phyloP scores from a whole-genome alignment of 116 monocot species.

The Thalassia testudinum region DNA sequence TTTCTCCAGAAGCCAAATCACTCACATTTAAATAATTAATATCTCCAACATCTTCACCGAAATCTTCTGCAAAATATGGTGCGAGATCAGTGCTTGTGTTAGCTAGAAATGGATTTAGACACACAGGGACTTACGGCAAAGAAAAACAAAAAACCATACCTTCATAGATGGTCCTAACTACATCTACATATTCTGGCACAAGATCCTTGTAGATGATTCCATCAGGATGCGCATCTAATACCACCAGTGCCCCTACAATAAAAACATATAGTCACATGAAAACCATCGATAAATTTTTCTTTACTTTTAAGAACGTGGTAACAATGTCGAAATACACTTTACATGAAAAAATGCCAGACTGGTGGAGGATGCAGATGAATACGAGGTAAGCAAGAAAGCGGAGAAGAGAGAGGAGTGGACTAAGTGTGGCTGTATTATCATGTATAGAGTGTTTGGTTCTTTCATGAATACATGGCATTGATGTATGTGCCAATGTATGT shows the following conservation, averaged over 20 bases:
- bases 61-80: slow-evolving; percentile 43
- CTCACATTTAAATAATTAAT: slow-evolving; percentile 68
- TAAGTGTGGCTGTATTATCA: too few species aligned
- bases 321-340: too few species aligned
- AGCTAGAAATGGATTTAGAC: not conserved
- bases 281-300: too few species aligned
- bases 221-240: slow-evolving; percentile 71
- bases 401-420: too few species aligned
- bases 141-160: slow-evolving; percentile 18
- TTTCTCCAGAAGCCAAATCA: slow-evolving; percentile 23
- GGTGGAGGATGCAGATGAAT: too few species aligned
- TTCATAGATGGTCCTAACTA: slow-evolving; percentile 91
- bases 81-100: not conserved
- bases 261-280: not conserved
- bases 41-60: slow-evolving; percentile 65
- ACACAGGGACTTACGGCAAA: not conserved
- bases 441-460: too few species aligned
- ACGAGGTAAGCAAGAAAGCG: too few species aligned
- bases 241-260: slow-evolving; percentile 54
- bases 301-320: too few species aligned
- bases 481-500: not conserved
- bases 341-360: too few species aligned
- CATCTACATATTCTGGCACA: slow-evolving; percentile 74
- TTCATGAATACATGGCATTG: not conserved
- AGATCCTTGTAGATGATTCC: slow-evolving; percentile 71